Conservation (phyloP, 2,329 filamentous ascomycete species). For the Paradendryphiella salina region DNA sequence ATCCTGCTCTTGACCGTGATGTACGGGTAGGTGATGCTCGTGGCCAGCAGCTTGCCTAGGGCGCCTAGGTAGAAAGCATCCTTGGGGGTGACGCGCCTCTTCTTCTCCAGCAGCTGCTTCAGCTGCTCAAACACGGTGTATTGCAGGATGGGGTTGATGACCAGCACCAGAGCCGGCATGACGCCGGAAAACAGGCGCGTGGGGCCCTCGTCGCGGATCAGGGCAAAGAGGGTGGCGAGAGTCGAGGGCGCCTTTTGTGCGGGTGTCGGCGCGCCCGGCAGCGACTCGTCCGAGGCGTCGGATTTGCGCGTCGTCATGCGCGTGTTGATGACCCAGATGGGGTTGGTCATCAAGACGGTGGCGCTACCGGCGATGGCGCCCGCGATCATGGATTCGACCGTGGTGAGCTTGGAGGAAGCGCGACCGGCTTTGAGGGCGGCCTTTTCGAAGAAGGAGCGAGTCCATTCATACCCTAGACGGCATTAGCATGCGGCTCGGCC, state of each 20-base stretch:
- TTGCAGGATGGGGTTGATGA: constrained; percentile 97
- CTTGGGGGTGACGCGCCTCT: constrained; percentile 74
- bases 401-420: constrained; percentile 79
- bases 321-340: constrained; percentile 99
- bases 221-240: constrained; percentile 75
- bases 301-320: constrained; percentile 90
- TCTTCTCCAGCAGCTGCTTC: constrained; percentile 85
- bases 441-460: constrained; percentile 78
- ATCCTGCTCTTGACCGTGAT: constrained; percentile 98
- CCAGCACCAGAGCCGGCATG: constrained; percentile 86
- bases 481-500: constrained; percentile 4
- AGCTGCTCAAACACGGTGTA: constrained; percentile 99
- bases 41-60: constrained; percentile 91
- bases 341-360: constrained; percentile 94
- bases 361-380: constrained; percentile 91
- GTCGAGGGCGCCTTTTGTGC: constrained; percentile 70
- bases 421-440: constrained; percentile 74
- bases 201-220: constrained; percentile 83
- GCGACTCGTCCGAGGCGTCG: constrained; percentile 48
- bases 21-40: constrained; percentile 93
- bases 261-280: constrained; percentile 50
- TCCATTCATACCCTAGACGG: constrained; percentile 86
- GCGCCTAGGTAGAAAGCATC: constrained; percentile 91
- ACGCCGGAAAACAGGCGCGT: constrained; percentile 88
- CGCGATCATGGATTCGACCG: constrained; percentile 90